Base-by-base conservation (phyloP, 129 eudicot genomes). In the Cynara cardunculus region DNA sequence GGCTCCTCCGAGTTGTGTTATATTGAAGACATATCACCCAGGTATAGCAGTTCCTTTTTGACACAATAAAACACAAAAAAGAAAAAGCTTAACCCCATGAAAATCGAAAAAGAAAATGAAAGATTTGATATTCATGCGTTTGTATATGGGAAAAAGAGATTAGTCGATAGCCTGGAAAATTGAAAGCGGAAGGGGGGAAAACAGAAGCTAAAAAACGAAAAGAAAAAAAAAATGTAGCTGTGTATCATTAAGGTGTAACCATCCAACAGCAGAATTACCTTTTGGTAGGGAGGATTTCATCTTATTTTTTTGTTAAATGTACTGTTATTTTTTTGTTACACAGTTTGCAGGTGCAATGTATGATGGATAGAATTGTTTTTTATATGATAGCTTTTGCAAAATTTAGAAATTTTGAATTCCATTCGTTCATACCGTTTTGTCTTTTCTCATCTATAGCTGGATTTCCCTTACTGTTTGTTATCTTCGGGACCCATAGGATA, bases 1-100 rank as follows among this genome's bases (percentile, higher is more conserved):
- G 98, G 77, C 89, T 94, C 39, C 93, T 94, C 30, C 88, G 96
- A 10, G 97, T 94, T 75, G 89, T 92, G 78, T 8, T 94, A 84
- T 91, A 88, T 81, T 94, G 89, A 94, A 74, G 25, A 12, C 34
- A 24, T 25, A 82, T 39, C 76, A 68, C 72, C 73, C 77, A 83
- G 88, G 87, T 85, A 84, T 86, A 88, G 85, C 59, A 89, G 81
- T 78, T 85, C 83, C 84, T 90, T 87, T 90, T 87, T 84, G 89
- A 87, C 91, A 82, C 76, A 81, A 81, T 81, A 81, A 81, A 80
- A 81, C n/a, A 22, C 22, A 16, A 65, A 80, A 81, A 21, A n/a
- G 11, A 68, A 62, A 73, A 41, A 46, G 61, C 68, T 65, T 83
- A 74, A 68, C 81, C 83, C 71, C 72, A 21, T 77, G 75, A 41